phyloP scores from a whole-genome alignment of 2,329 filamentous ascomycete genomes.

The Karstenula rhodostoma region DNA sequence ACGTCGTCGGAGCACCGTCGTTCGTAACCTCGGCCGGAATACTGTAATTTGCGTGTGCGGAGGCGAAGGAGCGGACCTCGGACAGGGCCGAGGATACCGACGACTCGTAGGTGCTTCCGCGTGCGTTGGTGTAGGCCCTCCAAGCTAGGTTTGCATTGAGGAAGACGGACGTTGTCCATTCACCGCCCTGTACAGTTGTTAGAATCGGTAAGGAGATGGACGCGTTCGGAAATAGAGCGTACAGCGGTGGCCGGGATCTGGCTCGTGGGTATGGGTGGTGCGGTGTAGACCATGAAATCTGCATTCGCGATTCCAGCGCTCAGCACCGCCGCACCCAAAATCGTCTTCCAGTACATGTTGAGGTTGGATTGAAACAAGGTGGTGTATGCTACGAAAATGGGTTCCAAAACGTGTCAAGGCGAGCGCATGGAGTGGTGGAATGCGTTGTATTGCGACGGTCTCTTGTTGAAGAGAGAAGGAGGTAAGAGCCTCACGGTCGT shows the following conservation, averaged over 20 bases:
- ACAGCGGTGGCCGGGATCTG: slow-evolving; percentile 33
- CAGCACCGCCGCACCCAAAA: slow-evolving; percentile 12
- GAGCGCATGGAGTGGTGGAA: neutral
- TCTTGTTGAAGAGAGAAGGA: neutral
- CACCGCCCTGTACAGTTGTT: slow-evolving; percentile 24
- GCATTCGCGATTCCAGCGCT: slow-evolving; percentile 27
- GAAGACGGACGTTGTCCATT: slow-evolving; percentile 40
- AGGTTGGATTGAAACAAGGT: neutral
- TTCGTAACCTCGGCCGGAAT: slow-evolving; percentile 39
- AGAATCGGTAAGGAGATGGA: neutral
- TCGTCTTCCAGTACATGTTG: slow-evolving; percentile 11
- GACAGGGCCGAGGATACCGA: slow-evolving; percentile 36
- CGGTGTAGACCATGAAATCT: slow-evolving; percentile 45
- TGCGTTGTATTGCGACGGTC: neutral
- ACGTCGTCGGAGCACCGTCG: slow-evolving; percentile 29
- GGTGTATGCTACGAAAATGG: neutral
- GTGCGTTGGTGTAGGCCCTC: slow-evolving; percentile 28
- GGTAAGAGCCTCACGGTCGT: neutral
- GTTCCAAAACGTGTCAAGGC: neutral
- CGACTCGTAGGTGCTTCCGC: slow-evolving; percentile 36
- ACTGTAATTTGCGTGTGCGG: slow-evolving; percentile 33
- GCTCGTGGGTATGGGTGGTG: slow-evolving; percentile 38
- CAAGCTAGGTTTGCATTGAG: slow-evolving; percentile 37
- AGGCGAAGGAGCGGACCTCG: slow-evolving; percentile 35
- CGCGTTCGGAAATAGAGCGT: neutral